phyloP scores from a whole-genome alignment of 2,329 filamentous ascomycete genomes.

The Pestalotiopsis sp. region DNA sequence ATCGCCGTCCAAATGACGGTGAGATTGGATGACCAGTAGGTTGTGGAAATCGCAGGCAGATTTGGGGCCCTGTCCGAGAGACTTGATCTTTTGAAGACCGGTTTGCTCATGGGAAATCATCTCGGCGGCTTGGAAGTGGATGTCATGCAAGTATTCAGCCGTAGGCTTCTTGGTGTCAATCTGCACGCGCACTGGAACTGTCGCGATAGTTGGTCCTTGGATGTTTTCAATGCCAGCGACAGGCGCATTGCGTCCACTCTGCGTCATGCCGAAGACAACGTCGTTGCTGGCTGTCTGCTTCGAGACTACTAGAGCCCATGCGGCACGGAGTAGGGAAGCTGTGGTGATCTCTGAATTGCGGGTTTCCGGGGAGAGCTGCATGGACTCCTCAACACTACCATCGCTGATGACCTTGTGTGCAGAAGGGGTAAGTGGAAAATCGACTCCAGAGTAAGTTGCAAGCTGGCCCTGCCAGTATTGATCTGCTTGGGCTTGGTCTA shows the following conservation, averaged over 20 bases:
- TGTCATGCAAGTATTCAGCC: constrained; percentile 15
- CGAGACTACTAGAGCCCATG: constrained; percentile 41
- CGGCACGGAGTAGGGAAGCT: constrained; percentile 40
- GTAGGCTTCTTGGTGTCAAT: constrained; percentile 32
- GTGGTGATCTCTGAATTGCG: constrained; percentile 33
- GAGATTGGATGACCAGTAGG: constrained; percentile 39
- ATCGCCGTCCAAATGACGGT: neutral
- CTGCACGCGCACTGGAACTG: constrained; percentile 41
- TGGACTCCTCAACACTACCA: neutral
- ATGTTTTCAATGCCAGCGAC: constrained; percentile 22
- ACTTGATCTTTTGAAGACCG: constrained; percentile 13
- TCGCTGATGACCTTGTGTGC: neutral
- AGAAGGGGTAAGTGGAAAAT: constrained; percentile 1
- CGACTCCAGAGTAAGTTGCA: neutral
- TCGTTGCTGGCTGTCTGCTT: constrained; percentile 38
- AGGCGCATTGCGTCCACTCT: constrained; percentile 36
- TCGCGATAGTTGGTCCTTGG: constrained; percentile 38
- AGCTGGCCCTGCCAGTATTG: constrained; percentile 3
- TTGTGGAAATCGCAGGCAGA: constrained; percentile 28
- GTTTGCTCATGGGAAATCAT: constrained; percentile 54
- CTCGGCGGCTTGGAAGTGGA: constrained; percentile 29
- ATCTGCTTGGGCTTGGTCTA: neutral
- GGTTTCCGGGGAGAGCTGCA: neutral
- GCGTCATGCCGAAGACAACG: constrained; percentile 43
- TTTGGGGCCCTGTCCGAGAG: neutral